Evolutionary conservation across 2,329 filamentous ascomycete genomes (phyloP).

Genomic region (Ophiocordyceps sinensis): DNA sequence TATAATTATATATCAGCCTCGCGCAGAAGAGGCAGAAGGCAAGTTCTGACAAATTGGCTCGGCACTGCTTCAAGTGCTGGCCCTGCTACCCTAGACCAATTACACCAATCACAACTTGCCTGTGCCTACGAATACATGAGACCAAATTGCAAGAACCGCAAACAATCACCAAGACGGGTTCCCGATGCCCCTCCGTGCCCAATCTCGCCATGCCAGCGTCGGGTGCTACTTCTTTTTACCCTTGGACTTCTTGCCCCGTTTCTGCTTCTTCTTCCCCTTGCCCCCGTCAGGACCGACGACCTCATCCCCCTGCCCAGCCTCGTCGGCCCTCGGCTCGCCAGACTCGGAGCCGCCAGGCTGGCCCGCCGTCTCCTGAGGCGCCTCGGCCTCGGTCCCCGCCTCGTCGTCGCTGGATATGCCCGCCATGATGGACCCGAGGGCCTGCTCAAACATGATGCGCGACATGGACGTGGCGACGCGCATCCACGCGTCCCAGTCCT

Average conservation of each 20-base stretch:
- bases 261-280: slow-evolving; percentile 5
- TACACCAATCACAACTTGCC: too few relatives aligned
- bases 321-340: too few relatives aligned
- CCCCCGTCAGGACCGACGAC: not conserved
- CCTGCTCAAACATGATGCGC: not conserved
- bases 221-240: slow-evolving; percentile 2
- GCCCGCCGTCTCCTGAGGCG: not conserved
- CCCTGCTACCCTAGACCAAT: too few relatives aligned
- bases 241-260: slow-evolving; percentile 4
- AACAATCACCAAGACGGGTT: not conserved
- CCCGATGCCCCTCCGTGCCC: too few relatives aligned
- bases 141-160: too few relatives aligned
- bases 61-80: too few relatives aligned
- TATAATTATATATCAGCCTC: too few relatives aligned
- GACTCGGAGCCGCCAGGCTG: too few relatives aligned
- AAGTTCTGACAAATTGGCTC: too few relatives aligned
- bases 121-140: too few relatives aligned
- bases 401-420: not conserved
- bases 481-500: not conserved
- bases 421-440: not conserved
- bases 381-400: not conserved
- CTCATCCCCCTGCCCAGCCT: not conserved
- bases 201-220: not conserved
- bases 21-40: too few relatives aligned
- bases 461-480: not conserved